These are phyloP conservation scores for Pinus tabuliformis DNA, from an alignment of 75 land plant genomes.

Conservation along the genomic window DNA sequence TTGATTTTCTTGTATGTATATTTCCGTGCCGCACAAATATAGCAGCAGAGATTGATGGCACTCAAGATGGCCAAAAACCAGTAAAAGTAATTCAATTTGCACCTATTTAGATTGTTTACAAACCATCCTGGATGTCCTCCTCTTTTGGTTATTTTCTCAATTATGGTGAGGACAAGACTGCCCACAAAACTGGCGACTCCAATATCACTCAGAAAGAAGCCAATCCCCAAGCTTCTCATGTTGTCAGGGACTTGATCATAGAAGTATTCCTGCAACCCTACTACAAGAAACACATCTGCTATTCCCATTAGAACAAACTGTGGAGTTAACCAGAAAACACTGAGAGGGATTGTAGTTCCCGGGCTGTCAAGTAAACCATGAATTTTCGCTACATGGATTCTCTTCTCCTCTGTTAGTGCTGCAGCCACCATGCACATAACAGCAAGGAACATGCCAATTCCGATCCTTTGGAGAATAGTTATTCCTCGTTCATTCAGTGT, in stretches of 20 bases:
- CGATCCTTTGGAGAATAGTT: conserved; percentile 31
- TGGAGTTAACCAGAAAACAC: too few relatives aligned
- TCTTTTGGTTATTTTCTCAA: conserved; percentile 35
- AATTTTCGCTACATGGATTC: conserved; percentile 7
- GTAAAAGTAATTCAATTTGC: conserved; percentile 46
- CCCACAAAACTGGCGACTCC: conserved; percentile 86
- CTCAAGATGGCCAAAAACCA: conserved; percentile 37
- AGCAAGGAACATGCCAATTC: conserved; percentile 20
- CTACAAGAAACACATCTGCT: conserved; percentile 82
- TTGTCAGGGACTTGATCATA: conserved; percentile 76
- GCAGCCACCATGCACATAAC: conserved; percentile 20
- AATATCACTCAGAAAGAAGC: conserved; percentile 72
- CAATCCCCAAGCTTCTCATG: conserved; percentile 8
- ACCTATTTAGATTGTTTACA: conserved; percentile 48
- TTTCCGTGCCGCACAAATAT: conserved; percentile 9
- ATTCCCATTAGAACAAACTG: conserved; percentile 58
- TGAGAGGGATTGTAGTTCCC: too few relatives aligned
- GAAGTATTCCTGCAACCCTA: conserved; percentile 92
- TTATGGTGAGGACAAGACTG: conserved; percentile 41
- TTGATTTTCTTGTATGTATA: too few relatives aligned
- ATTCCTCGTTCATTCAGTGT: conserved; percentile 19
- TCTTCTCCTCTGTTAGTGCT: conserved; percentile 31
- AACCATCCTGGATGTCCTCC: conserved; percentile 51
- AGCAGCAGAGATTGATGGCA: conserved; percentile 20
- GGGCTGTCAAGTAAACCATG: too few relatives aligned